A percentile compares a stretch with the other conserved stretches of the same genome.
These are phyloP conservation scores for Ceratobasidium sp. DNA, from an alignment of 1,284 basidiomycete genomes.

Conservation along the genomic window DNA sequence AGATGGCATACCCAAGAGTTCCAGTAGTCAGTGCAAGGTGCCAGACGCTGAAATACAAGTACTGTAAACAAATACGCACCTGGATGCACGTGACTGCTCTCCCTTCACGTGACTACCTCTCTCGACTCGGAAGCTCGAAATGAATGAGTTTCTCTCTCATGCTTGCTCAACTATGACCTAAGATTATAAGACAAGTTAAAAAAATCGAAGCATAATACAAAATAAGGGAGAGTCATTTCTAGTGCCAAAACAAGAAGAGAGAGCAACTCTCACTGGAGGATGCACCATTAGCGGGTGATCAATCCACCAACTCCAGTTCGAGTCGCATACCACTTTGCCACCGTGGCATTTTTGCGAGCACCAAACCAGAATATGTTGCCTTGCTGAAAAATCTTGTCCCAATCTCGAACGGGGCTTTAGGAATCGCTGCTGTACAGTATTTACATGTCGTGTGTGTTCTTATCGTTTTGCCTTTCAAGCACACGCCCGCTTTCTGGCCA, in stretches of 20 bases:
- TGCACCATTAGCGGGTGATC: background rate
- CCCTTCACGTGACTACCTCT: conserved; percentile 37
- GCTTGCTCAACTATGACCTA: too few relatives aligned
- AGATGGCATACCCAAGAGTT: conserved; percentile 9
- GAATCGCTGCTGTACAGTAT: too few relatives aligned
- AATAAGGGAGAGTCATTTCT: too few relatives aligned
- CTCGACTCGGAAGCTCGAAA: too few relatives aligned
- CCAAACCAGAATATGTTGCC: background rate
- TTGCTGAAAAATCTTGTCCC: too few relatives aligned
- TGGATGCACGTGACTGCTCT: background rate
- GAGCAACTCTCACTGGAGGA: background rate
- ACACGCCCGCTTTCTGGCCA: too few relatives aligned
- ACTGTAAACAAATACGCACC: background rate
- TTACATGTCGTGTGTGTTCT: too few relatives aligned
- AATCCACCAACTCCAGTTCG: background rate
- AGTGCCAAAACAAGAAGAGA: background rate
- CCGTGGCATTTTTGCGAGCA: background rate
- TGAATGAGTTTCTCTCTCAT: too few relatives aligned
- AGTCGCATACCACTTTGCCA: background rate
- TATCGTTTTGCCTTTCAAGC: too few relatives aligned
- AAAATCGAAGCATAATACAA: too few relatives aligned
- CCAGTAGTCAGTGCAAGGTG: background rate
- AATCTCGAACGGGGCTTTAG: too few relatives aligned
- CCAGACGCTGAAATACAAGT: background rate
- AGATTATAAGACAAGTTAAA: too few relatives aligned